A percentile compares a stretch with the other conserved stretches of the same genome.
Conservation (phyloP, 768 basidiomycete species). For the Phaeotremella fagi region DNA sequence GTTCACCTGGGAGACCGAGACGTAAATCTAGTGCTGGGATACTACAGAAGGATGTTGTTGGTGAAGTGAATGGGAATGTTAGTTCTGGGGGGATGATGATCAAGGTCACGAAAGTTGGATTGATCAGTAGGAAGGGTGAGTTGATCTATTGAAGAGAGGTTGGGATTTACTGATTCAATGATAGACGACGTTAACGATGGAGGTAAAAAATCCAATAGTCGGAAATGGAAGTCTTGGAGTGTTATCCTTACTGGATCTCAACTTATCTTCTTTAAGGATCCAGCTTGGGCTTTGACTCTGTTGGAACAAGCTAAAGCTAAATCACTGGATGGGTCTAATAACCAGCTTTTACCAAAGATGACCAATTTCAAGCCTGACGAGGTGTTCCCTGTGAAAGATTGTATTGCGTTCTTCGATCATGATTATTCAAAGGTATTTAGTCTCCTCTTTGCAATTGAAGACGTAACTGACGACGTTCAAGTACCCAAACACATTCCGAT, state of each 20-base stretch:
- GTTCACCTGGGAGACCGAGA: conserved; percentile 7
- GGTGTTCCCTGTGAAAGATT: conserved; percentile 67
- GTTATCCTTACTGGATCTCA: conserved; percentile 86
- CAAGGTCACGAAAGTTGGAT: conserved; percentile 72
- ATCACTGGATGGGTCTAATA: conserved; percentile 2
- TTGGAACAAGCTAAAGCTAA: conserved; percentile 29
- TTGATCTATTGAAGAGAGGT: background rate
- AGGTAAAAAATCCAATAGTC: conserved; percentile 66
- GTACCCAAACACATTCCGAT: conserved; percentile 70
- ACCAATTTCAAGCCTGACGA: conserved; percentile 69
- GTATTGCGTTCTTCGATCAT: conserved; percentile 73
- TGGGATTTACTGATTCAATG: background rate
- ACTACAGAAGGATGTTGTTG: background rate
- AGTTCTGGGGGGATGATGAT: conserved; percentile 47
- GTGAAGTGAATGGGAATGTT: background rate
- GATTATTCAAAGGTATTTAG: conserved; percentile 65
- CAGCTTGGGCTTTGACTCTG: conserved; percentile 38
- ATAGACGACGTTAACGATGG: conserved; percentile 63
- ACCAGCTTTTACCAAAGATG: conserved; percentile 48
- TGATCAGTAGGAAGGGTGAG: conserved; percentile 66
- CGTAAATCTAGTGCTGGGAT: conserved; percentile 8
- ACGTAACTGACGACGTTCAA: conserved; percentile 33
- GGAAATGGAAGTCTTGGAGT: conserved; percentile 85
- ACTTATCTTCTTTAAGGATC: conserved; percentile 70
- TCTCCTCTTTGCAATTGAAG: background rate